phyloP scores from a whole-genome alignment of 176 grass and related monocot genomes.

The Lolium multiflorum region DNA sequence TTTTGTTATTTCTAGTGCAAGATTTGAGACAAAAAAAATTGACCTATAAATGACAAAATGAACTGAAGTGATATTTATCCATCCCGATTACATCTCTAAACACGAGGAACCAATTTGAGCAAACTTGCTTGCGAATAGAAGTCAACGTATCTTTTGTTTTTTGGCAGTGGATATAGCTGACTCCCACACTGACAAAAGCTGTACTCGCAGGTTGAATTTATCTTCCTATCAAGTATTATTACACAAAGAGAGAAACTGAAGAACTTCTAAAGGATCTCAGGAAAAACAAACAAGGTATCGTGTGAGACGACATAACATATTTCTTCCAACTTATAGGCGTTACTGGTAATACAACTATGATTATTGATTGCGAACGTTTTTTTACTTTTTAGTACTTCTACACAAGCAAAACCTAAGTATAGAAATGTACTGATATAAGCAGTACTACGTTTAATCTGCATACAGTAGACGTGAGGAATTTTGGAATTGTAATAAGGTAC shows the following conservation, averaged over 20 bases:
- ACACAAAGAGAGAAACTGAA: background rate
- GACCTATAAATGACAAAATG: no score
- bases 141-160: no score
- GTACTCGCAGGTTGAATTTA: slow-evolving; percentile 25
- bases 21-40: no score
- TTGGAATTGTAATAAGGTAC: background rate
- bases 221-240: background rate
- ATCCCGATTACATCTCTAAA: no score
- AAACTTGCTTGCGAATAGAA: background rate
- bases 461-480: background rate
- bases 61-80: no score
- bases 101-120: background rate
- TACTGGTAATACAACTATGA: background rate
- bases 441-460: background rate
- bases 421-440: background rate
- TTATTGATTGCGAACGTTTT: no score
- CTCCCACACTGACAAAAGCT: slow-evolving; percentile 17
- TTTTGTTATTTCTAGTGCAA: no score
- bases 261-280: background rate
- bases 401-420: background rate
- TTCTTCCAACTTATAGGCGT: background rate
- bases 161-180: background rate
- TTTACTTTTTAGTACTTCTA: no score
- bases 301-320: background rate
- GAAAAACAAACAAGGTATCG: slow-evolving; percentile 35